Base-by-base conservation (phyloP, 2,329 filamentous ascomycete genomes). In the Aspergillus puulaauensis region DNA sequence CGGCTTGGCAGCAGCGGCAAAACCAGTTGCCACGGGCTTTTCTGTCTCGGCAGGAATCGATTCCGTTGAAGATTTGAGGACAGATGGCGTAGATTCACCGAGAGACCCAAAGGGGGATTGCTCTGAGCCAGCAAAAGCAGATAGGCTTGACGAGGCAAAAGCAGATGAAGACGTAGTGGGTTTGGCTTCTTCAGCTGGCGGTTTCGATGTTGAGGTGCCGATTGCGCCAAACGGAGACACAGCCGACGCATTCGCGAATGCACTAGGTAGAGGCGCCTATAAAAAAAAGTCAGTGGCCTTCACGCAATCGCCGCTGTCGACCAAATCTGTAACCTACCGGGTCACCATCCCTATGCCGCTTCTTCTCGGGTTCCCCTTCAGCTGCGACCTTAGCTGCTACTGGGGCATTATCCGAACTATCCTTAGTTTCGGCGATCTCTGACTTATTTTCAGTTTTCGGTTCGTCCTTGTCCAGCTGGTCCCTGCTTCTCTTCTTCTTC, bases 61-160 rank as follows among this genome's bases (percentile, higher is more conserved):
- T 33, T 64, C 56, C 23, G 62, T 58, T 50, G 70, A 62, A 6
- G 71, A 64, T 48, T 72, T 73, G 64, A 77, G 77, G 21, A 76
- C 72, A n/a, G 78, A 79, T 14, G 80, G 65, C 14, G 78, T 70
- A 15, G 76, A 56, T 69, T 72, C 71, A 41, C 82, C 82, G 45
- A 88, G 68, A 17, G 79, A 71, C 40, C 85, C 85, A 68, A 90
- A 90, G 0, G 86, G 86, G 4, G 88, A 91, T 24, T 82, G 77
- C 39, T 79, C 77, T 5, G 84, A 82, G 23, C 82, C 77, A 7
- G 87, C 82, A 55, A 91, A 83, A 52, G 87, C 85, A 52, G 87
- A 84, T 68, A 92, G 86, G 17, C 83, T 84, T 3, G 89, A 92
- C 48, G 80, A 81, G 21, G 85, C 85, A 71, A 92, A 92, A 6